Conservation (phyloP, 768 basidiomycete genomes). For the Hysterangium stoloniferum region DNA sequence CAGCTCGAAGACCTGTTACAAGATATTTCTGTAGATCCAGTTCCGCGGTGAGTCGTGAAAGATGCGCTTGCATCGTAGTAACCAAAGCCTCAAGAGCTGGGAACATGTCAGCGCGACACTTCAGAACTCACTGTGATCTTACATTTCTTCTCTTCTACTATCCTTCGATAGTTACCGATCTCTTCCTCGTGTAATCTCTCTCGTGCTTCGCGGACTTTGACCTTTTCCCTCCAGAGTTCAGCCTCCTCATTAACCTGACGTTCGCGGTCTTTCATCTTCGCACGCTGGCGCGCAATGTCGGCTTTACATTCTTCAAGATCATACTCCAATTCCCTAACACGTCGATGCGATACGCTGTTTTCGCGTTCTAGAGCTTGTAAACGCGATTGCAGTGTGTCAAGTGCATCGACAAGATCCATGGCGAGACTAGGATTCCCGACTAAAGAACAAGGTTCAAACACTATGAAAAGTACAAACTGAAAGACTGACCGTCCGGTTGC, state of each 20-base stretch:
- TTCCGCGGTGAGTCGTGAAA: conserved; percentile 71
- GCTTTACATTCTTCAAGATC: conserved; percentile 79
- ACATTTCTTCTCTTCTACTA: conserved; percentile 89
- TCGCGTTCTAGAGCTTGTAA: conserved; percentile 72
- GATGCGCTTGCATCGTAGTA: conserved; percentile 60
- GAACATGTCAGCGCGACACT: conserved; percentile 13
- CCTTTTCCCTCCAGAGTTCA: conserved; percentile 14
- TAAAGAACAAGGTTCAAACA: conserved; percentile 3
- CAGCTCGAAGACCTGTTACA: conserved; percentile 30
- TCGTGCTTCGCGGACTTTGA: conserved; percentile 28
- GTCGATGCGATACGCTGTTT: conserved; percentile 70
- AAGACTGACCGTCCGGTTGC: conserved; percentile 55
- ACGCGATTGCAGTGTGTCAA: conserved; percentile 57
- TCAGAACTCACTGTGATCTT: conserved; percentile 1
- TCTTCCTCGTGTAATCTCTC: conserved; percentile 31
- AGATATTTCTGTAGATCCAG: conserved; percentile 38
- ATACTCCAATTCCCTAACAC: conserved; percentile 80
- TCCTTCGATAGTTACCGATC: conserved; percentile 59
- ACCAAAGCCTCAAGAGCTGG: conserved; percentile 79
- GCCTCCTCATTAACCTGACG: conserved; percentile 35
- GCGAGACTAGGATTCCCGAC: neutral
- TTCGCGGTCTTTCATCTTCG: conserved; percentile 51
- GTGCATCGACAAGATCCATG: conserved; percentile 57
- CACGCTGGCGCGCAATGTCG: conserved; percentile 68
- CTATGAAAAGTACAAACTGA: neutral